These are phyloP conservation scores for Byssothecium circinans DNA, from an alignment of 2,329 filamentous ascomycete genomes.

Conservation along the genomic window DNA sequence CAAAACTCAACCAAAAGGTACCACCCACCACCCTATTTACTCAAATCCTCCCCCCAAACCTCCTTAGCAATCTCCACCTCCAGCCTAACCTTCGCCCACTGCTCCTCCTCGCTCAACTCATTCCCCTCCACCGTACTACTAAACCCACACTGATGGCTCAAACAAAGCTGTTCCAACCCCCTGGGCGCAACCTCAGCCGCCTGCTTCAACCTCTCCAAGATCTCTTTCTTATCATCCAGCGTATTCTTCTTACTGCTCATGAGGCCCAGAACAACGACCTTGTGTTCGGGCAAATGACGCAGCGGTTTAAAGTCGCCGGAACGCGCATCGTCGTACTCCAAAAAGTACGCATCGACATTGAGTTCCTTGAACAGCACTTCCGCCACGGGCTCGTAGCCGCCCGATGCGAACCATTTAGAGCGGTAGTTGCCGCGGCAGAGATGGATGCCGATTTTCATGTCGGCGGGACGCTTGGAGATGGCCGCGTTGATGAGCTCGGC, in stretches of 20 bases:
- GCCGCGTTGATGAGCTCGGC: conserved; percentile 58
- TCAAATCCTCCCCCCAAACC: conserved; percentile 57
- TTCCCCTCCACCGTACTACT: conserved; percentile 61
- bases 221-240: conserved; percentile 53
- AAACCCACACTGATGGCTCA: conserved; percentile 62
- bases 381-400: conserved; percentile 61
- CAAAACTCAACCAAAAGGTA: too few species aligned
- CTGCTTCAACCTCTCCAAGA: conserved; percentile 42
- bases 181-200: conserved; percentile 51
- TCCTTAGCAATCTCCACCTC: conserved; percentile 61
- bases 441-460: conserved; percentile 61
- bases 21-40: too few species aligned
- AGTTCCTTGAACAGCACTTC: conserved; percentile 61
- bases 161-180: conserved; percentile 58
- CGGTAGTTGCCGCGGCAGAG: conserved; percentile 61
- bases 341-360: conserved; percentile 61
- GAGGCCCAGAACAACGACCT: conserved; percentile 59
- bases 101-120: conserved; percentile 58
- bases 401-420: conserved; percentile 60
- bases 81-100: conserved; percentile 60
- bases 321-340: conserved; percentile 61
- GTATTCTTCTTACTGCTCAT: conserved; percentile 61
- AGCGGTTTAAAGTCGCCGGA: conserved; percentile 59
- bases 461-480: conserved; percentile 54
- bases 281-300: conserved; percentile 56